Conservation (phyloP, 1,284 basidiomycete species). For the Sphaerobolus stellatus region DNA sequence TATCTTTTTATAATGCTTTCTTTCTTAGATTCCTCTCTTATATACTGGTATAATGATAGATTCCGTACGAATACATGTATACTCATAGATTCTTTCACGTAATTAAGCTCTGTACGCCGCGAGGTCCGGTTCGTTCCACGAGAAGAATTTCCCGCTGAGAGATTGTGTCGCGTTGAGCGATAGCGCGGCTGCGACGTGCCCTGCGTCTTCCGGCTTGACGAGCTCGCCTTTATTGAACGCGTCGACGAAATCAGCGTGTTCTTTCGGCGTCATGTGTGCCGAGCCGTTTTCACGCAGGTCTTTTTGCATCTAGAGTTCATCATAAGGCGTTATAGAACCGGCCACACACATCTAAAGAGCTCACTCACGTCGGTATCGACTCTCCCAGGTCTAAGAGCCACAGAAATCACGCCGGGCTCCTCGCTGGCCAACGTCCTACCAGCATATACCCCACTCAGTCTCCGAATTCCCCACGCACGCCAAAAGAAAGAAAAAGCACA, state of each 20-base stretch:
- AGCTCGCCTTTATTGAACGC: constrained; percentile 63
- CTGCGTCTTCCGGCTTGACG: constrained; percentile 67
- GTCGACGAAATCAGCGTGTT: constrained; percentile 59
- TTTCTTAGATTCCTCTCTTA: not conserved
- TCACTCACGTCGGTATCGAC: constrained; percentile 69
- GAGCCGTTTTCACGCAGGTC: constrained; percentile 48
- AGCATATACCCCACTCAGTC: not conserved
- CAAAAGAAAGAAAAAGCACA: constrained; percentile 18
- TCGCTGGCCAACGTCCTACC: constrained; percentile 78
- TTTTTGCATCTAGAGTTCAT: constrained; percentile 65
- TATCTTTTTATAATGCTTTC: not conserved
- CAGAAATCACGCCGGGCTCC: constrained; percentile 68
- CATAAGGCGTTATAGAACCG: not conserved
- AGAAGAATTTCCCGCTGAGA: constrained; percentile 74
- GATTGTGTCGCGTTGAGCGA: constrained; percentile 54
- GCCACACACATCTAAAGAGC: constrained; percentile 9
- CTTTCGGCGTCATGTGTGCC: constrained; percentile 49
- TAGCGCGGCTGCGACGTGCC: constrained; percentile 72
- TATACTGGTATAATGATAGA: too few species aligned
- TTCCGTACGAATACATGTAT: not conserved
- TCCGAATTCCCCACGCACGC: constrained; percentile 1
- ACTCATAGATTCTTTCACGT: not conserved
- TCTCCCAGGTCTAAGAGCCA: constrained; percentile 82
- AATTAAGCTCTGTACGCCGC: not conserved
- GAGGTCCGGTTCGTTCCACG: constrained; percentile 60